These are phyloP conservation scores for Cryphonectria radicalis DNA, from an alignment of 2,329 filamentous ascomycete species.

Conservation along the genomic window DNA sequence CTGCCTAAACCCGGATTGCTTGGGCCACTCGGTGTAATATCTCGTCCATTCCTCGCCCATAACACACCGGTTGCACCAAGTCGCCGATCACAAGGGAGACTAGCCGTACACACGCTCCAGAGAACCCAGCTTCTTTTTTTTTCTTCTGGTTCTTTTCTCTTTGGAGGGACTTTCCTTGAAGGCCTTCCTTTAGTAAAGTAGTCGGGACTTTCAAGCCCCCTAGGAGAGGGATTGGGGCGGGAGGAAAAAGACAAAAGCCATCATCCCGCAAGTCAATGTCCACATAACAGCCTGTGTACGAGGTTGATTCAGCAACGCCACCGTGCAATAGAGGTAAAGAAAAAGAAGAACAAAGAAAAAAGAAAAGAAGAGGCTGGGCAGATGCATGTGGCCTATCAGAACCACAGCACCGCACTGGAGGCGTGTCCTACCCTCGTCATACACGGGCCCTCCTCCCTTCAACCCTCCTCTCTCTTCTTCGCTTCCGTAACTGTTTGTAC, in stretches of 20 bases:
- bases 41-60: not conserved
- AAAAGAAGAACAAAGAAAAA: no score
- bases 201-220: not conserved
- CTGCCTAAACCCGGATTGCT: conserved; percentile 1
- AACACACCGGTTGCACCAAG: not conserved
- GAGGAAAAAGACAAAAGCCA: not conserved
- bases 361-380: not conserved
- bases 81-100: not conserved
- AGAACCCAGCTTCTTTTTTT: not conserved
- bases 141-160: no score
- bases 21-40: not conserved
- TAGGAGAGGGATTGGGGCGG: not conserved
- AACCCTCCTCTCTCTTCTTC: not conserved
- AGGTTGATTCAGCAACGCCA: not conserved
- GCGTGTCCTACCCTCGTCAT: not conserved
- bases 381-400: not conserved
- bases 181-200: not conserved
- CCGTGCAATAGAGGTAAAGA: not conserved
- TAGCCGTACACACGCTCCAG: not conserved
- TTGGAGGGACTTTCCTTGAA: not conserved
- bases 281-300: not conserved
- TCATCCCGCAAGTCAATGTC: not conserved
- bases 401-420: not conserved
- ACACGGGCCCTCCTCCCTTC: not conserved
- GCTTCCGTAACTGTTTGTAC: not conserved